Conservation (phyloP, 257 asterid genomes). For the Osmanthus fragrans region DNA sequence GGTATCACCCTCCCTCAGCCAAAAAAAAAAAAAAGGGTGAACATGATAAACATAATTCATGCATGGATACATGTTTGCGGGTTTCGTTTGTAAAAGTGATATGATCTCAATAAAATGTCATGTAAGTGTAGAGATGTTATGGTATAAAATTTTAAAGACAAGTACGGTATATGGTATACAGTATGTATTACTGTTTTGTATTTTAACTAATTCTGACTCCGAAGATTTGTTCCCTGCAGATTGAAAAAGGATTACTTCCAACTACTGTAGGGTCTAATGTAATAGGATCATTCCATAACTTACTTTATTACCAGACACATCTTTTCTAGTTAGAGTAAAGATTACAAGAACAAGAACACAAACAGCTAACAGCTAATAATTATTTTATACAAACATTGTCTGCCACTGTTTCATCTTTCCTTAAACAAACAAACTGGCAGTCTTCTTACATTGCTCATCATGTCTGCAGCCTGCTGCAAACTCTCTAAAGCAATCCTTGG, state of each 20-base stretch:
- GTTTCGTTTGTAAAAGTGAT: too few relatives aligned
- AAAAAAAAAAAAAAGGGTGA: too few relatives aligned
- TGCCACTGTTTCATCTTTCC: conserved; percentile 72
- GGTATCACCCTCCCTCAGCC: too few relatives aligned
- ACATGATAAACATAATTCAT: too few relatives aligned
- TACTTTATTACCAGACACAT: conserved; percentile 27
- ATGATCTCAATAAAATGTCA: not conserved
- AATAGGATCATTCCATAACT: conserved; percentile 30
- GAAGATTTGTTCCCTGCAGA: conserved; percentile 45
- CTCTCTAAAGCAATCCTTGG: conserved; percentile 34
- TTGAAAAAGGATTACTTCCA: conserved; percentile 24
- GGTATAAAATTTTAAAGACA: not conserved
- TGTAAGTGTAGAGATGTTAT: not conserved
- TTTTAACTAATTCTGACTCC: conserved; percentile 50
- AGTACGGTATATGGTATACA: conserved; percentile 10
- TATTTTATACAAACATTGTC: conserved; percentile 55
- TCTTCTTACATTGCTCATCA: conserved; percentile 51
- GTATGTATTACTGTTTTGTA: conserved; percentile 15
- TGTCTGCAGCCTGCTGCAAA: conserved; percentile 44
- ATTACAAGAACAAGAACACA: conserved; percentile 35
- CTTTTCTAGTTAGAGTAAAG: conserved; percentile 29
- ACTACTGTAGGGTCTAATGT: conserved; percentile 40
- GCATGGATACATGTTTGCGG: too few relatives aligned
- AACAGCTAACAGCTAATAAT: conserved; percentile 35
- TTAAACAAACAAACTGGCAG: conserved; percentile 68